phyloP scores from a whole-genome alignment of 345 rosid genomes.

The Nasturtium officinale region DNA sequence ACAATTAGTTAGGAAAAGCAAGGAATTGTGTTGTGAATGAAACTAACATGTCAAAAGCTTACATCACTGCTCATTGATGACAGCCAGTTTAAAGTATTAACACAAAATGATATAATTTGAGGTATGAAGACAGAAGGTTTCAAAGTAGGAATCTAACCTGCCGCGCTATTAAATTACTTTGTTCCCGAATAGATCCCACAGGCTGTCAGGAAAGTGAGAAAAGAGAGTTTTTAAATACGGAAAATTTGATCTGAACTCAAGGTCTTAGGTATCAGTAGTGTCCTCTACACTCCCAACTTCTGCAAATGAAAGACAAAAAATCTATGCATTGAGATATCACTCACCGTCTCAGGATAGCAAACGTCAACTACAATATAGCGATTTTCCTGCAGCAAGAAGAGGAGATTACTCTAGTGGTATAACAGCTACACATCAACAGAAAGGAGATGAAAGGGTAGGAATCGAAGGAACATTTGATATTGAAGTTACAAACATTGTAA shows the following conservation, averaged over 20 bases:
- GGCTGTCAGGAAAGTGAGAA: slow-evolving; percentile 57
- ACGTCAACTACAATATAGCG: slow-evolving; percentile 89
- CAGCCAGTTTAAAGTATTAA: background rate
- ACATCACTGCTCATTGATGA: slow-evolving; percentile 7
- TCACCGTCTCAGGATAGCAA: slow-evolving; percentile 79
- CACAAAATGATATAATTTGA: slow-evolving; percentile 7
- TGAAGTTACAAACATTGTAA: background rate
- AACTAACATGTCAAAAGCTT: background rate
- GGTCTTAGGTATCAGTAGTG: slow-evolving; percentile 1
- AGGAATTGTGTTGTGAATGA: background rate
- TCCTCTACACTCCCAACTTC: slow-evolving; percentile 9
- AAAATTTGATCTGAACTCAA: slow-evolving; percentile 18
- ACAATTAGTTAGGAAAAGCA: background rate
- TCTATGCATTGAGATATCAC: slow-evolving; percentile 35
- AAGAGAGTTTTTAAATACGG: background rate
- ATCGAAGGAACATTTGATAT: background rate
- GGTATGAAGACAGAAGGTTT: background rate
- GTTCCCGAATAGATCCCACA: slow-evolving; percentile 82
- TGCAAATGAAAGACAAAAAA: background rate
- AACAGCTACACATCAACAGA: slow-evolving; percentile 4
- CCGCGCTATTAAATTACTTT: slow-evolving; percentile 76
- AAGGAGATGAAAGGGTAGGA: background rate
- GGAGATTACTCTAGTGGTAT: background rate
- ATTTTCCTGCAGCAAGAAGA: slow-evolving; percentile 69
- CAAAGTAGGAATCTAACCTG: slow-evolving; percentile 55